These are phyloP conservation scores for Parmelia sp. DNA, from an alignment of 495 filamentous ascomycete species.

Conservation along the genomic window DNA sequence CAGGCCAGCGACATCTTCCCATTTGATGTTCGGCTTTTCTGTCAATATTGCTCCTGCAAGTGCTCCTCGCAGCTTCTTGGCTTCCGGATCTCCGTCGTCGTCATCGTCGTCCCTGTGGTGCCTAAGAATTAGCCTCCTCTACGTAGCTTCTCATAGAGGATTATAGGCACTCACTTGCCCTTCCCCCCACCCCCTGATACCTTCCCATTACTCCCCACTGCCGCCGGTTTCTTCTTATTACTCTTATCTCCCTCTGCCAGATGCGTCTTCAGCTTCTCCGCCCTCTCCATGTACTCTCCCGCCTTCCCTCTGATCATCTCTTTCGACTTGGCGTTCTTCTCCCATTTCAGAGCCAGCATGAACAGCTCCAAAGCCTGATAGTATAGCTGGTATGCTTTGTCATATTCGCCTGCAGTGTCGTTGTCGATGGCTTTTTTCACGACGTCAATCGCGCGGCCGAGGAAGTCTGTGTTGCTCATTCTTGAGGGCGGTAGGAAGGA, in stretches of 20 bases:
- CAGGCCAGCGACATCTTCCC: slow-evolving; percentile 97
- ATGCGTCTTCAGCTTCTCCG: slow-evolving; percentile 93
- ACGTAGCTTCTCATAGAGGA: neutral
- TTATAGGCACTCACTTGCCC: slow-evolving; percentile 46
- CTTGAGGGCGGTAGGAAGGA: slow-evolving; percentile 27
- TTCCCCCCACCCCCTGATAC: slow-evolving; percentile 63
- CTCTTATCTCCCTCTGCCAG: slow-evolving; percentile 65
- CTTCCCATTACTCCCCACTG: slow-evolving; percentile 82
- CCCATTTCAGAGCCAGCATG: slow-evolving; percentile 96
- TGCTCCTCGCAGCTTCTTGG: slow-evolving; percentile 87
- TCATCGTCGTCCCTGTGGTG: slow-evolving; percentile 50
- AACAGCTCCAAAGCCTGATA: slow-evolving; percentile 90
- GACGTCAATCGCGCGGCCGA: slow-evolving; percentile 87
- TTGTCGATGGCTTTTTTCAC: slow-evolving; percentile 96
- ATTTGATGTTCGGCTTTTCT: slow-evolving; percentile 90
- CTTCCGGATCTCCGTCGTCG: slow-evolving; percentile 74
- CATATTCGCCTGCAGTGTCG: slow-evolving; percentile 92
- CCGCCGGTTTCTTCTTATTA: slow-evolving; percentile 67
- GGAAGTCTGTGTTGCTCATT: slow-evolving; percentile 97
- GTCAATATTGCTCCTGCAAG: slow-evolving; percentile 87
- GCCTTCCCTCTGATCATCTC: slow-evolving; percentile 93
- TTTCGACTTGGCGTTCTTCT: slow-evolving; percentile 93
- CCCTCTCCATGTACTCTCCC: slow-evolving; percentile 94
- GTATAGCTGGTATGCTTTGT: slow-evolving; percentile 92
- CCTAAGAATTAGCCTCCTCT: slow-evolving; percentile 5